phyloP scores from a whole-genome alignment of 108 stramenopile species.

The Parietichytrium sp. region DNA sequence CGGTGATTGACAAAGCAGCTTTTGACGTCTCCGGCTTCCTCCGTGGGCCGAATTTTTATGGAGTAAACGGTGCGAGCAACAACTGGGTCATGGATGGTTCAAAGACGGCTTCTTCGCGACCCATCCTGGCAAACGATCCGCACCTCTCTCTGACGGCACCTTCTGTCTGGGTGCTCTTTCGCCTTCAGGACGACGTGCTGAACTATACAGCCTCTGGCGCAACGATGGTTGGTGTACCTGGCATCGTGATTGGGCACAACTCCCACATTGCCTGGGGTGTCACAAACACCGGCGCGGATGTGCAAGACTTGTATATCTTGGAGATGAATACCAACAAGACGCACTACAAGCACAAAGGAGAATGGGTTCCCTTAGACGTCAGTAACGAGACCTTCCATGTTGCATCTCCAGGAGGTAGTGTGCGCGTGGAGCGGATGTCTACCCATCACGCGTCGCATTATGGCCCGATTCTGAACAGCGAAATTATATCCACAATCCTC shows the following conservation, averaged over 20 bases:
- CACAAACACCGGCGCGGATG: slow-evolving; percentile 43
- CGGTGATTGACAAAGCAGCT: background rate
- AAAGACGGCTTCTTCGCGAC: background rate
- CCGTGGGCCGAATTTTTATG: background rate
- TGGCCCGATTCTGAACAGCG: slow-evolving; percentile 17
- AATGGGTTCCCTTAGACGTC: background rate
- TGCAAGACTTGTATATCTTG: slow-evolving; percentile 40
- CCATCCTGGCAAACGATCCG: slow-evolving; percentile 42
- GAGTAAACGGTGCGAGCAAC: slow-evolving; percentile 13
- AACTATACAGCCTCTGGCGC: background rate
- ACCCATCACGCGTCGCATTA: slow-evolving; percentile 2
- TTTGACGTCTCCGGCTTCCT: background rate
- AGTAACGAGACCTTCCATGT: background rate
- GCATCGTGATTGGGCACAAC: slow-evolving; percentile 40
- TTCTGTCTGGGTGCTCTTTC: slow-evolving; percentile 17
- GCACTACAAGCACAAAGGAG: background rate
- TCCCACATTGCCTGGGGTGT: slow-evolving; percentile 40
- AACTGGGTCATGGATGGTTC: slow-evolving; percentile 40
- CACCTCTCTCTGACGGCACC: slow-evolving; percentile 38
- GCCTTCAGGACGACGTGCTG: background rate
- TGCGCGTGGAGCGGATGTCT: background rate
- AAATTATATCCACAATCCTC: no score
- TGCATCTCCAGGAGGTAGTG: background rate
- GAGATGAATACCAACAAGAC: background rate
- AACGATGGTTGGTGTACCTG: background rate